A percentile compares a stretch with the other conserved stretches of the same genome.
These are phyloP conservation scores for Wickerhamomyces canadensis DNA, from an alignment of 805 yeast species.

Conservation along the genomic window DNA sequence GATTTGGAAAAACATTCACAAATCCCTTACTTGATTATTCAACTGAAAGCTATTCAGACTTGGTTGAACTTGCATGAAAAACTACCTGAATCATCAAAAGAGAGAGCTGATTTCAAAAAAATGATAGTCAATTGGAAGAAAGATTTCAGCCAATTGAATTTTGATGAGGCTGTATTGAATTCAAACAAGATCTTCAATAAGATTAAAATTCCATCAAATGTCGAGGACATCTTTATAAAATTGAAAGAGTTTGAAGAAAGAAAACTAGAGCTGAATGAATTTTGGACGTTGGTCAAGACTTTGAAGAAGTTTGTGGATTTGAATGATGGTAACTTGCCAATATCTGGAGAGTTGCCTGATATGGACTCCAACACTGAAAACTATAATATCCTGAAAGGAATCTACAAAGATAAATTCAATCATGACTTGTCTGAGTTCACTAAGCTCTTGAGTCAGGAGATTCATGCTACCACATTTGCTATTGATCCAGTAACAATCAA, in stretches of 20 bases:
- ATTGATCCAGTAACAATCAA: constrained; percentile 31
- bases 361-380: constrained; percentile 74
- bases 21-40: constrained; percentile 63
- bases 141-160: constrained; percentile 32
- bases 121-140: constrained; percentile 34
- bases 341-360: constrained; percentile 76
- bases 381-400: constrained; percentile 50
- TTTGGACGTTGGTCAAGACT: constrained; percentile 62
- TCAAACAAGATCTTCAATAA: constrained; percentile 37
- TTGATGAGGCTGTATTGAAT: constrained; percentile 45
- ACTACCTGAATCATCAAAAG: constrained; percentile 33
- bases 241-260: constrained; percentile 8
- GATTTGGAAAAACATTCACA: constrained; percentile 45
- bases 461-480: constrained; percentile 19
- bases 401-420: constrained; percentile 53
- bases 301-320: constrained; percentile 43
- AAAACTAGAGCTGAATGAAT: background rate
- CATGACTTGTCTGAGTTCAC: constrained; percentile 41
- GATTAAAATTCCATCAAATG: constrained; percentile 26
- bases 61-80: constrained; percentile 30
- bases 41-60: constrained; percentile 45
- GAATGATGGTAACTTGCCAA: constrained; percentile 45
- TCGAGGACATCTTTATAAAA: constrained; percentile 21
- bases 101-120: constrained; percentile 35
- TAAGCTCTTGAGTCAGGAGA: too few species aligned